These are phyloP conservation scores for Castanea sativa DNA, from an alignment of 306 rosid genomes.

Conservation along the genomic window DNA sequence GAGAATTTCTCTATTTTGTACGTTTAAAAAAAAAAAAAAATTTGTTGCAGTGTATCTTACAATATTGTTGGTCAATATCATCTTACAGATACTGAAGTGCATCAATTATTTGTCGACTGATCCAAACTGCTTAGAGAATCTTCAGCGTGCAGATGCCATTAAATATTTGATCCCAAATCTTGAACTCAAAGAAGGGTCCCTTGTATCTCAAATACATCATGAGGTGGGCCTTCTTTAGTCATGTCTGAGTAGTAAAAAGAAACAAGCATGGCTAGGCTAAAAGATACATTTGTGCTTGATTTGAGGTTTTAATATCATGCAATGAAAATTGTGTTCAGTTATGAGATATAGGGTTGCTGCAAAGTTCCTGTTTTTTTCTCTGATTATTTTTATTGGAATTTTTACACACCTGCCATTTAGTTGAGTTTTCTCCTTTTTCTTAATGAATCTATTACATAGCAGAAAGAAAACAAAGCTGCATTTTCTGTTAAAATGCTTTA, in stretches of 20 bases:
- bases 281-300: background rate
- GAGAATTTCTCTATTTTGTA: conserved; percentile 1
- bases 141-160: conserved; percentile 98
- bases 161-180: conserved; percentile 96
- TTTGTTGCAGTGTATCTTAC: conserved; percentile 16
- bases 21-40: background rate
- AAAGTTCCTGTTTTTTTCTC: no score
- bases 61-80: conserved; percentile 14
- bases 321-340: no score
- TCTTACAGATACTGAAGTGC: conserved; percentile 79
- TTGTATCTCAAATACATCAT: conserved; percentile 88
- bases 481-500: background rate
- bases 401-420: no score
- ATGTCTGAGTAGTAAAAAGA: background rate
- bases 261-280: conserved; percentile 7
- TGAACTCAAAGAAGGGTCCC: conserved; percentile 93
- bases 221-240: conserved; percentile 57
- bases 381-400: no score
- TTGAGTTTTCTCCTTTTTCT: no score
- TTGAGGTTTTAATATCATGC: background rate
- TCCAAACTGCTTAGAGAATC: conserved; percentile 99
- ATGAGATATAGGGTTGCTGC: no score
- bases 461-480: no score
- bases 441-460: no score
- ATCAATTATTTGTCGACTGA: conserved; percentile 92